Percentiles rank a stretch among this genome's conserved stretches.
Conservation (phyloP, 495 filamentous ascomycete genomes). For the Daldinia loculata region DNA sequence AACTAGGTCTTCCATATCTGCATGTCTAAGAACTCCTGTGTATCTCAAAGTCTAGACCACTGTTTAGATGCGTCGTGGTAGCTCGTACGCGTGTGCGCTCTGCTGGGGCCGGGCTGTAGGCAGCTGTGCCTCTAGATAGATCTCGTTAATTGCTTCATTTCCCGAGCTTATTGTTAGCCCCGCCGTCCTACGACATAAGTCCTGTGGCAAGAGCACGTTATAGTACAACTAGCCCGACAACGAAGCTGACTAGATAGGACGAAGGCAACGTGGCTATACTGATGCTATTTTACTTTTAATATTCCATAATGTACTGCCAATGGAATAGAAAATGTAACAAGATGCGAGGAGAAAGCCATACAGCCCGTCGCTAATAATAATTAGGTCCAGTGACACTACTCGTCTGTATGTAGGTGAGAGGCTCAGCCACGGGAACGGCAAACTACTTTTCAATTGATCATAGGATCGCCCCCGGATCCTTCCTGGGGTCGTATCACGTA, state of each 20-base stretch:
- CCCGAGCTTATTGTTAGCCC: conserved; percentile 2
- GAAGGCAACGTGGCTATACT: background rate
- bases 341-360: background rate
- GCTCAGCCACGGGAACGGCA: conserved; percentile 10
- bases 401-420: conserved; percentile 16
- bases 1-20: background rate
- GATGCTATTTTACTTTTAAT: background rate
- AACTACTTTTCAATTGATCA: conserved; percentile 1
- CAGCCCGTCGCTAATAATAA: conserved; percentile 6
- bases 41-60: conserved; percentile 13
- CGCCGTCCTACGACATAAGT: conserved; percentile 2
- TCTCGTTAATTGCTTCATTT: conserved; percentile 23
- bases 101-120: conserved; percentile 9
- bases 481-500: background rate
- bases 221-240: background rate
- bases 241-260: background rate
- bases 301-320: background rate
- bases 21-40: conserved; percentile 9
- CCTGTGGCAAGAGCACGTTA: background rate
- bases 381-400: conserved; percentile 27
- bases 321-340: background rate
- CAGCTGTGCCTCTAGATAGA: conserved; percentile 7
- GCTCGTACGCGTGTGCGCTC: conserved; percentile 9
- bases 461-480: conserved; percentile 14
- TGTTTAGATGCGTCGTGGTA: background rate